Percentiles rank a stretch among this genome's conserved stretches.
These are phyloP conservation scores for Phaeomoniella chlamydospora DNA, from an alignment of 2,329 filamentous ascomycete species.

Conservation along the genomic window DNA sequence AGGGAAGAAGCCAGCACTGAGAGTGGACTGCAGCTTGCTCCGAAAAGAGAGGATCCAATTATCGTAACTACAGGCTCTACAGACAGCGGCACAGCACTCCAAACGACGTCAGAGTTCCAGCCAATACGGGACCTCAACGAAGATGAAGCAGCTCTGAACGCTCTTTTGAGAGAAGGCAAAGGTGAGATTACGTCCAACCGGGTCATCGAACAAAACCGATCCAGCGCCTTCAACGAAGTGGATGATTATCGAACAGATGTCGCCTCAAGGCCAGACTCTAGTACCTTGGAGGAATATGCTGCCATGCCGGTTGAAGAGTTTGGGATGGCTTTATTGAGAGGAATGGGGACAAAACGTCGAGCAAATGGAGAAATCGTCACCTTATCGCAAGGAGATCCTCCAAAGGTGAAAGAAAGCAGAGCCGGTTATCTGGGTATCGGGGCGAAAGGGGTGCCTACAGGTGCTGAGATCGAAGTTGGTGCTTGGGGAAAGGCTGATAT, in stretches of 20 bases:
- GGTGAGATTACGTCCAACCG: slow-evolving; percentile 31
- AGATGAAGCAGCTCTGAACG: slow-evolving; percentile 52
- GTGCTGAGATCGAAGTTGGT: slow-evolving; percentile 51
- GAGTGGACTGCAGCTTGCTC: slow-evolving; percentile 39
- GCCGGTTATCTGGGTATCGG: slow-evolving; percentile 78
- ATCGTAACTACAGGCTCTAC: slow-evolving; percentile 31
- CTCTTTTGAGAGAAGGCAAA: slow-evolving; percentile 44
- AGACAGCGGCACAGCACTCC: slow-evolving; percentile 10
- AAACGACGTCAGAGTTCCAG: slow-evolving; percentile 2
- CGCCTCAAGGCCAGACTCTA: slow-evolving; percentile 55
- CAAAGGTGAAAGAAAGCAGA: slow-evolving; percentile 48
- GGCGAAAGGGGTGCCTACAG: slow-evolving; percentile 58
- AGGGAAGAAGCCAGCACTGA: slow-evolving; percentile 35
- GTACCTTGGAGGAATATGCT: slow-evolving; percentile 72
- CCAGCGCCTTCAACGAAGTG: slow-evolving; percentile 19
- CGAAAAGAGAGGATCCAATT: slow-evolving; percentile 10
- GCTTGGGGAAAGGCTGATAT: slow-evolving; percentile 58
- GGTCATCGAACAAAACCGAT: slow-evolving; percentile 31
- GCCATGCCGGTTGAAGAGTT: slow-evolving; percentile 90
- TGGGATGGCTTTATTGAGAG: slow-evolving; percentile 73
- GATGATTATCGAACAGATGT: slow-evolving; percentile 60
- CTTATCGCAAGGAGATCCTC: slow-evolving; percentile 30
- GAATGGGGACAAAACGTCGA: slow-evolving; percentile 84
- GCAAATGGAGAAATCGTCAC: slow-evolving; percentile 33
- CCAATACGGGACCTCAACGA: slow-evolving; percentile 18